phyloP scores from a whole-genome alignment of 2,329 filamentous ascomycete genomes.

The Stagonosporopsis vannaccii region DNA sequence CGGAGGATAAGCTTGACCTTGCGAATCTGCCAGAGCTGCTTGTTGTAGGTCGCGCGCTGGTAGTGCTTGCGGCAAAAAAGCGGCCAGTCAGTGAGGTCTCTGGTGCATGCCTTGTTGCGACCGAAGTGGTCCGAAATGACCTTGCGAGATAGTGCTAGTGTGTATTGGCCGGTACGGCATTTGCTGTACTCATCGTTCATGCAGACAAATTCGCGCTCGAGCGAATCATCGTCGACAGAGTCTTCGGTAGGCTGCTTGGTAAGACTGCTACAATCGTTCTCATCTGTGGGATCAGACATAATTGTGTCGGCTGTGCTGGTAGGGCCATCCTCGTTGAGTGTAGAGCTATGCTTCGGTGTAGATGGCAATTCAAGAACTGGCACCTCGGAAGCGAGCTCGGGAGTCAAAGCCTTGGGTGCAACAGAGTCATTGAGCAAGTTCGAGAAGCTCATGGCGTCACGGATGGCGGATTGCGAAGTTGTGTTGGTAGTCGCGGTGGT shows the following conservation, averaged over 20 bases:
- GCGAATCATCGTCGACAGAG: slow-evolving; percentile 12
- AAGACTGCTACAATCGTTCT: neutral
- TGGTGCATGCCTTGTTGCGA: slow-evolving; percentile 49
- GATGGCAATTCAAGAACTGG: slow-evolving; percentile 8
- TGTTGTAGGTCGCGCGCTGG: slow-evolving; percentile 50
- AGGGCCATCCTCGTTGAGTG: slow-evolving; percentile 2
- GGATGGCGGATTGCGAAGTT: slow-evolving; percentile 20
- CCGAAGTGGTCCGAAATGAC: slow-evolving; percentile 52
- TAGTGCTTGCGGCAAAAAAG: slow-evolving; percentile 51
- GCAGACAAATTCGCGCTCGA: slow-evolving; percentile 41
- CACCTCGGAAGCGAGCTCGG: slow-evolving; percentile 1
- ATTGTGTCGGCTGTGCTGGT: slow-evolving; percentile 11
- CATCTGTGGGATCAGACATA: slow-evolving; percentile 12
- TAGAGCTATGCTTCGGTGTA: slow-evolving; percentile 11
- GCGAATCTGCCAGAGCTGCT: slow-evolving; percentile 43
- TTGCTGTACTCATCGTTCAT: slow-evolving; percentile 40
- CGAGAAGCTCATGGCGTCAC: slow-evolving; percentile 35
- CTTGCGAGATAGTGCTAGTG: slow-evolving; percentile 44
- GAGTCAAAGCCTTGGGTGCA: neutral
- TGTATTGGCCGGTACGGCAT: slow-evolving; percentile 47
- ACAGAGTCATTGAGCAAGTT: slow-evolving; percentile 25
- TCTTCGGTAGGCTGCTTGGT: neutral
- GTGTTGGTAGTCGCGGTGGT: slow-evolving; percentile 2
- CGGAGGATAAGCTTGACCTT: slow-evolving; percentile 45
- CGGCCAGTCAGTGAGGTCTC: slow-evolving; percentile 42